These are phyloP conservation scores for Actinomortierella wolfii DNA, from an alignment of 371 early-diverging fungal genomes.

Conservation along the genomic window DNA sequence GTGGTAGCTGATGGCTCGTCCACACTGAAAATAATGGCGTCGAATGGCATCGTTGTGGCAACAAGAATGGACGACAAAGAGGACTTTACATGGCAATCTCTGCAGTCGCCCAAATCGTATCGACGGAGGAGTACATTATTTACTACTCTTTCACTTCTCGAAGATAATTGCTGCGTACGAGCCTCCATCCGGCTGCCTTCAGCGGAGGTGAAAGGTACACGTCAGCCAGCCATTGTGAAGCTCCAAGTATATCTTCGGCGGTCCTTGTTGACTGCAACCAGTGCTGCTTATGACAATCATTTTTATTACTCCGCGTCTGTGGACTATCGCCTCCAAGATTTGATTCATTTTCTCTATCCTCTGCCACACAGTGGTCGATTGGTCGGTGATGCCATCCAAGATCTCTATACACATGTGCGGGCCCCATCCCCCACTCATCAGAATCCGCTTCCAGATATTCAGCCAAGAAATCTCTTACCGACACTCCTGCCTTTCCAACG, in stretches of 20 bases:
- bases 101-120: too few species aligned
- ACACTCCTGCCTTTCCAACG: slow-evolving; percentile 25
- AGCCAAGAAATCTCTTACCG: slow-evolving; percentile 11
- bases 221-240: neutral
- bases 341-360: slow-evolving; percentile 25
- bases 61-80: too few species aligned
- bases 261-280: slow-evolving; percentile 7
- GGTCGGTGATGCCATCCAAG: slow-evolving; percentile 11
- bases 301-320: slow-evolving; percentile 6
- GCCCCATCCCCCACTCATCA: slow-evolving; percentile 1
- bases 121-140: slow-evolving; percentile 10
- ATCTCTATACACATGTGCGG: slow-evolving; percentile 23
- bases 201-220: neutral
- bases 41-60: too few species aligned
- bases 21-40: too few species aligned
- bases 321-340: slow-evolving; percentile 7
- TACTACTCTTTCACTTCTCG: slow-evolving; percentile 1
- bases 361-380: neutral
- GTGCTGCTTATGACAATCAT: neutral
- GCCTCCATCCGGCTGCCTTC: neutral
- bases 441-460: slow-evolving; percentile 14
- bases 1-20: too few species aligned
- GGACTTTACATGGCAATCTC: too few species aligned
- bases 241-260: slow-evolving; percentile 3
- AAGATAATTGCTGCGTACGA: neutral